Conservation (phyloP, 306 rosid genomes). For the Oxytropis ochrocephala region DNA sequence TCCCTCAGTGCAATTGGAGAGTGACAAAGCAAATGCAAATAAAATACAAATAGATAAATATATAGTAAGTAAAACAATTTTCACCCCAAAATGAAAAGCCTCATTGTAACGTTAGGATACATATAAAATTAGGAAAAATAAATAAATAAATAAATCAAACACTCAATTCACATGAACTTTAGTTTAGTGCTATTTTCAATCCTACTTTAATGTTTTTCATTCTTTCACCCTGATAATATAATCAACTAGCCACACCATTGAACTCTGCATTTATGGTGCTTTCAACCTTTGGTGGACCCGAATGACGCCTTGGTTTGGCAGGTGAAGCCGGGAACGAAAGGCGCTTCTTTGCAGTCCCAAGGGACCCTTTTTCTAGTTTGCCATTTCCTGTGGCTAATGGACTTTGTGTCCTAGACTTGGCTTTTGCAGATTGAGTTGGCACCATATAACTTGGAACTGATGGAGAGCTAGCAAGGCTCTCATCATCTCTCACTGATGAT, state of each 20-base stretch:
- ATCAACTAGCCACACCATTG: conserved; percentile 41
- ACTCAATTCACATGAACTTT: conserved; percentile 37
- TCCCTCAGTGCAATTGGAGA: conserved; percentile 1
- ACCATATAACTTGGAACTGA: conserved; percentile 83
- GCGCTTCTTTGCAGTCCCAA: conserved; percentile 64
- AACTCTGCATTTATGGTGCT: conserved; percentile 40
- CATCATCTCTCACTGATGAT: conserved; percentile 59
- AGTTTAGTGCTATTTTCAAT: conserved; percentile 20
- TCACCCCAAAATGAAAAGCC: conserved; percentile 41
- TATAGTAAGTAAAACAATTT: conserved; percentile 23
- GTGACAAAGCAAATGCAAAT: conserved; percentile 18
- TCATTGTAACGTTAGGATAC: conserved; percentile 22
- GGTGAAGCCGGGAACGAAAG: conserved; percentile 80
- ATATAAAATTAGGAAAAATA: conserved; percentile 24
- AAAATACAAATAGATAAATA: conserved; percentile 31
- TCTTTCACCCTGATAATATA: conserved; percentile 1
- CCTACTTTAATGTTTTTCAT: conserved; percentile 27
- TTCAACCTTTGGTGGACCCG: conserved; percentile 76
- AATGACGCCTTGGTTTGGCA: conserved; percentile 62
- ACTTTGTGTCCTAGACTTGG: conserved; percentile 72
- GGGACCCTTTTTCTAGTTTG: conserved; percentile 46
- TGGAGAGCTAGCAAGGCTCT: conserved; percentile 69
- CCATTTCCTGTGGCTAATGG: conserved; percentile 59
- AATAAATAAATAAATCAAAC: conserved; percentile 40
- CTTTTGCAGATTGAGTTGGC: conserved; percentile 79